Evolutionary conservation across 2,329 filamentous ascomycete genomes (phyloP), one percentile per base, ranked within the genome.

Genomic region (Aspergillus fumigatus): DNA sequence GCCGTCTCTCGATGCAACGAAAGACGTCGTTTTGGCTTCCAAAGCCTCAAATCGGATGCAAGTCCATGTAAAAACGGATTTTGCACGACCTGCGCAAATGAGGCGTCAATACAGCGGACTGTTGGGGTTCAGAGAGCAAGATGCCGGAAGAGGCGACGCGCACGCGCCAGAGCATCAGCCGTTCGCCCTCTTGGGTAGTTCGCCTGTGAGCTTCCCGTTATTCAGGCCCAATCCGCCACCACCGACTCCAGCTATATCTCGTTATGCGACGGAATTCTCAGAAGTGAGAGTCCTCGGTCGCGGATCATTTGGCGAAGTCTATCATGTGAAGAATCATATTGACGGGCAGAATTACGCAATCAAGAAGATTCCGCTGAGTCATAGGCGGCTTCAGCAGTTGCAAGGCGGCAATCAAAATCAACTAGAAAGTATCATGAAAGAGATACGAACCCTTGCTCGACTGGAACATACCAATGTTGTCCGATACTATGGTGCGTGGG

Each of bases 381-480:
- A 79, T 41, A 74, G 77, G 48, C 75, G 81, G 25, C 73, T 85
- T 9, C 76, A 77, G 38, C 78, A 77, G 59, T 76, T 85, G n/a
- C 75, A 80, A 49, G 72, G 79, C 52, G 75, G 78, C 23, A 81
- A 80, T 1, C 72, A 80, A 32, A 72, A 78, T 52, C 82, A 83
- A 58, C 70, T 86, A 45, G 82, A 85, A 62, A 76, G 72, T 51
- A 77, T 87, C 32, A 75, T 87, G 53, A 79, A 79, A 55, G 85
- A 88, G 69, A 80, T 88, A 8, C 78, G 84, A 50, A 84, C 84
- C 0, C 74, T 88, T 48, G 85, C 86, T 49, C 76, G 78, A 26
- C 74, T 88, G 17, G 82, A 88, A 48, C 86, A 89, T 68, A 78
- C 78, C 4, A 87, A 88, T 65, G 81, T 89, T 54, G 86, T 88